Evolutionary conservation across 1,284 basidiomycete species (phyloP).

Genomic region (Ustilago vetiveriae): DNA sequence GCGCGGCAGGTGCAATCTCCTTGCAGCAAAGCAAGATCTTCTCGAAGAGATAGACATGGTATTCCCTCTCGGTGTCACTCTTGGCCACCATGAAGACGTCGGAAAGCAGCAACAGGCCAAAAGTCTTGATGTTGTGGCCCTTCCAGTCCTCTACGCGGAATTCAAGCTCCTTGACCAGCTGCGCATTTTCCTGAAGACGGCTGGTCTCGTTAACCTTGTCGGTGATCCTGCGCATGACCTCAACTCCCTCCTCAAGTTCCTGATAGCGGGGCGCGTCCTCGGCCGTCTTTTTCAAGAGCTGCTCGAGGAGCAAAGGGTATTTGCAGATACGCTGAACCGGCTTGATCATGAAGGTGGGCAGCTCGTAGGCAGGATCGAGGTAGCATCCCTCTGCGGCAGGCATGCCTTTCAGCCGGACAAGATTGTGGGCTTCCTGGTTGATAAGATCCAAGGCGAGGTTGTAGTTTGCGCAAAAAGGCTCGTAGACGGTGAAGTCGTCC

Average conservation of each 20-base stretch:
- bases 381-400: conserved; percentile 62
- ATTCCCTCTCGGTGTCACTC: conserved; percentile 94
- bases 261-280: conserved; percentile 70
- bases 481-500: conserved; percentile 75
- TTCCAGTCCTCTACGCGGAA: conserved; percentile 98
- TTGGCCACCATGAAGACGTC: conserved; percentile 97
- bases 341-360: conserved; percentile 84
- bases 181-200: conserved; percentile 80
- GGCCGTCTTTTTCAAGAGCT: conserved; percentile 74
- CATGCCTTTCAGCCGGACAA: conserved; percentile 51
- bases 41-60: conserved; percentile 98
- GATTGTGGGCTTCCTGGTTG: conserved; percentile 67
- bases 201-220: conserved; percentile 96
- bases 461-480: conserved; percentile 93
- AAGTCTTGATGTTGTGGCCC: conserved; percentile 91
- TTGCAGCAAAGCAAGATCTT: conserved; percentile 99
- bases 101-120: conserved; percentile 90
- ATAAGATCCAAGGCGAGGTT: conserved; percentile 80
- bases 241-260: conserved; percentile 84
- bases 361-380: conserved; percentile 73
- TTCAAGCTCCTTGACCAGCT: conserved; percentile 88
- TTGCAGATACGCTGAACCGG: conserved; percentile 82
- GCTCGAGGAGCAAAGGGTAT: conserved; percentile 74
- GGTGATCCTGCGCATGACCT: conserved; percentile 89
- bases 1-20: conserved; percentile 72